Evolutionary conservation across 495 filamentous ascomycete species (phyloP).

Genomic region (Aspergillus wentii): DNA sequence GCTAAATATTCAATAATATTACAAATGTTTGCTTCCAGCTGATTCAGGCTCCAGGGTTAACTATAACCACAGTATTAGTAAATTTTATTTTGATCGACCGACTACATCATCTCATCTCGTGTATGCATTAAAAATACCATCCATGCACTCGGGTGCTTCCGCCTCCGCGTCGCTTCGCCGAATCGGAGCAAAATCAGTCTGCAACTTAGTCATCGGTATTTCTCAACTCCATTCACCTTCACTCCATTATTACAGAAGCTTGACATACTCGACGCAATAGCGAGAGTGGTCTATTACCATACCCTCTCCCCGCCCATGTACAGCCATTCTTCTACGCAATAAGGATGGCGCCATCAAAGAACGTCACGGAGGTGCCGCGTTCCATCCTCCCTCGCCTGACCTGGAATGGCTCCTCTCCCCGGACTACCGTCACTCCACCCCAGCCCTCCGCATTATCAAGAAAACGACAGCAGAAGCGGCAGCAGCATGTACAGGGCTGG

Average conservation of each 20-base stretch:
- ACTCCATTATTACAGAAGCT: no score
- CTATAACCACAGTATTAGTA: no score
- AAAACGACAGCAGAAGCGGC: slow-evolving; percentile 14
- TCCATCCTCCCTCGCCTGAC: slow-evolving; percentile 40
- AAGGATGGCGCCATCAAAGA: slow-evolving; percentile 32
- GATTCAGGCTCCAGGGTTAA: no score
- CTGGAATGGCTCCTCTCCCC: slow-evolving; percentile 39
- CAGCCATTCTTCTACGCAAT: neutral
- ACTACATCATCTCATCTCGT: no score
- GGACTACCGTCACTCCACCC: slow-evolving; percentile 25
- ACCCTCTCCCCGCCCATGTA: neutral
- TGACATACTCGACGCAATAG: neutral
- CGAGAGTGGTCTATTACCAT: neutral
- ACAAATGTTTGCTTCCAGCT: no score
- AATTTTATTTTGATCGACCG: no score
- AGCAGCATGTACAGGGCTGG: slow-evolving; percentile 18
- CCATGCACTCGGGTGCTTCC: no score
- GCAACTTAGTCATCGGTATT: neutral
- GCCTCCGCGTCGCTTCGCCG: neutral
- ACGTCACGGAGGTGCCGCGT: slow-evolving; percentile 34
- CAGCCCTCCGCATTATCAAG: slow-evolving; percentile 24
- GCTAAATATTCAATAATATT: no score
- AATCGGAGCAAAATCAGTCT: neutral
- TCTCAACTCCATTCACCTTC: no score
- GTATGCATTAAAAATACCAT: no score